phyloP scores from a whole-genome alignment of 2,329 filamentous ascomycete species.

The Hypoxylon sp. region DNA sequence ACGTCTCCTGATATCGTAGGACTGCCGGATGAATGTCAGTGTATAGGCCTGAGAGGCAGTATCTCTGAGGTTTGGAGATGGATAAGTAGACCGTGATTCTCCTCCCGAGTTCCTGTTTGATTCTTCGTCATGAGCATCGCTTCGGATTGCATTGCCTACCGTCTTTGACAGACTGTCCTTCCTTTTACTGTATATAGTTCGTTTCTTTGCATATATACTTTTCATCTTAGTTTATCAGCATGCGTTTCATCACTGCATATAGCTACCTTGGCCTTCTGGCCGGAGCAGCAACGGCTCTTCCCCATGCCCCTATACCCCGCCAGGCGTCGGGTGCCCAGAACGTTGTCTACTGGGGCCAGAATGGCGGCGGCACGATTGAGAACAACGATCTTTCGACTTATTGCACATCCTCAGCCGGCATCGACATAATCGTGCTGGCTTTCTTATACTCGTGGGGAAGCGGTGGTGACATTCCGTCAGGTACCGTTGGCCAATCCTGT shows the following conservation, averaged over 20 bases:
- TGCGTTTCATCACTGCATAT: conserved; percentile 44
- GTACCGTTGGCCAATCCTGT: conserved; percentile 59
- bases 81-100: conserved; percentile 42
- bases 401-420: conserved; percentile 57
- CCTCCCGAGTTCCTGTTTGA: conserved; percentile 21
- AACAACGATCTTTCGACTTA: conserved; percentile 58
- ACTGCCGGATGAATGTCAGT: not conserved
- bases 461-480: conserved; percentile 57
- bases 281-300: conserved; percentile 44
- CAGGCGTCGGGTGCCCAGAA: conserved; percentile 50
- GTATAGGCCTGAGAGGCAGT: conserved; percentile 9
- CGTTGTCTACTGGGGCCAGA: conserved; percentile 55
- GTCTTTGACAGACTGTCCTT: conserved; percentile 45
- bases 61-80: conserved; percentile 23
- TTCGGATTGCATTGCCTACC: conserved; percentile 25
- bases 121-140: conserved; percentile 34
- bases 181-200: conserved; percentile 44
- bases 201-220: conserved; percentile 41
- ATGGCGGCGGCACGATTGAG: conserved; percentile 54
- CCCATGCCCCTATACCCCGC: conserved; percentile 36
- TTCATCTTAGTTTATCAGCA: conserved; percentile 42
- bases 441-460: conserved; percentile 60
- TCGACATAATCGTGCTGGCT: conserved; percentile 61
- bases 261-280: conserved; percentile 43
- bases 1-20: conserved; percentile 45